Evolutionary conservation across 2,329 filamentous ascomycete species (phyloP).

Genomic region (Thelonectria olida): DNA sequence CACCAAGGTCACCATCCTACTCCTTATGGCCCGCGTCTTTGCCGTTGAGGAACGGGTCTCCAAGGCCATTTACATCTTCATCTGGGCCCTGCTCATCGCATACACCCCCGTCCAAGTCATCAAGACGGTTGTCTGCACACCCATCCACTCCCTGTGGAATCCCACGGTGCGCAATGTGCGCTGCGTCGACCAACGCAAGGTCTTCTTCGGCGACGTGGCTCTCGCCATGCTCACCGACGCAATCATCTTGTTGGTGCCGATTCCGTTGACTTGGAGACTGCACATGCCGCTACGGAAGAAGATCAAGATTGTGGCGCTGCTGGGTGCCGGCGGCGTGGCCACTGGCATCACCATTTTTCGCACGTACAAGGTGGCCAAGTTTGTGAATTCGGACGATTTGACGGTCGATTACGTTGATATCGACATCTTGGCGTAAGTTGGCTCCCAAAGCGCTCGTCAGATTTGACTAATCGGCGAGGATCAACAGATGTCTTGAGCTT

Average conservation of each 20-base stretch:
- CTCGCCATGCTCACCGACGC: slow-evolving; percentile 31
- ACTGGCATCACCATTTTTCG: slow-evolving; percentile 31
- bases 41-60: slow-evolving; percentile 26
- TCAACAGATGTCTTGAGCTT: slow-evolving; percentile 24
- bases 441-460: fast-evolving
- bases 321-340: slow-evolving; percentile 33
- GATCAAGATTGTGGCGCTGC: slow-evolving; percentile 32
- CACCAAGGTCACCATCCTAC: slow-evolving; percentile 34
- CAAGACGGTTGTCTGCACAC: slow-evolving; percentile 53
- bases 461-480: neutral
- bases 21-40: slow-evolving; percentile 35
- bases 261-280: slow-evolving; percentile 30
- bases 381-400: slow-evolving; percentile 31
- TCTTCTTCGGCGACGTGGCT: slow-evolving; percentile 31
- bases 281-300: slow-evolving; percentile 27
- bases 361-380: slow-evolving; percentile 13
- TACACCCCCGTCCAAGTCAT: slow-evolving; percentile 41
- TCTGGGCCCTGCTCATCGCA: slow-evolving; percentile 25
- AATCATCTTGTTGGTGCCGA: slow-evolving; percentile 28
- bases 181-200: slow-evolving; percentile 48
- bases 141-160: slow-evolving; percentile 53
- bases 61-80: slow-evolving; percentile 28
- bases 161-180: slow-evolving; percentile 33
- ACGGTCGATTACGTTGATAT: slow-evolving; percentile 31
- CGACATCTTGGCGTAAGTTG: slow-evolving; percentile 29